A percentile compares a stretch with the other conserved stretches of the same genome.
phyloP scores from a whole-genome alignment of 2,329 filamentous ascomycete genomes.

The Aspergillus carbonarius region DNA sequence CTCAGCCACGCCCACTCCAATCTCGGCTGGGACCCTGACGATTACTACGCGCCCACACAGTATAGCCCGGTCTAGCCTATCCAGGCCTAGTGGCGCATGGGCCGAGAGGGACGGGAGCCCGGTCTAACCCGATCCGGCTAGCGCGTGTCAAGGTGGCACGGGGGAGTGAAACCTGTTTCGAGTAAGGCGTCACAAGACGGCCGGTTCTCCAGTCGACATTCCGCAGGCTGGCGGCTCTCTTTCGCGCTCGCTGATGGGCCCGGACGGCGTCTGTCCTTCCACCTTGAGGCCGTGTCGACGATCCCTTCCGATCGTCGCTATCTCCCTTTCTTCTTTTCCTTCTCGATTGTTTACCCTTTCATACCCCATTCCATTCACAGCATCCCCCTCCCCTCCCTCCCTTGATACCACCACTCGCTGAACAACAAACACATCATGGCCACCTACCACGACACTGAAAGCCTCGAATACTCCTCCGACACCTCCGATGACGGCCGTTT shows the following conservation, averaged over 20 bases:
- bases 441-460: slow-evolving; percentile 23
- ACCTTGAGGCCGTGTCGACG: background rate
- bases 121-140: background rate
- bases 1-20: no score
- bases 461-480: slow-evolving; percentile 34
- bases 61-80: background rate
- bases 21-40: background rate
- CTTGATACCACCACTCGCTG: background rate
- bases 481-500: slow-evolving; percentile 26
- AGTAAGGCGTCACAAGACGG: background rate
- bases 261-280: background rate
- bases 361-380: background rate
- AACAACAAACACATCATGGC: background rate
- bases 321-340: background rate
- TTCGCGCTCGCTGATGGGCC: background rate
- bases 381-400: background rate
- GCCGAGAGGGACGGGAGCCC: background rate
- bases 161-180: background rate
- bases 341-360: background rate
- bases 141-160: no score
- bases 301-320: background rate
- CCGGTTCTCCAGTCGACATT: background rate
- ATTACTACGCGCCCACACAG: background rate
- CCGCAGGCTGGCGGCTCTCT: background rate
- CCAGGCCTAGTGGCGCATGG: background rate